Percentiles rank a stretch among this genome's conserved stretches.
Conservation (phyloP, 257 asterid species). For the Solanum ahanhuiri region DNA sequence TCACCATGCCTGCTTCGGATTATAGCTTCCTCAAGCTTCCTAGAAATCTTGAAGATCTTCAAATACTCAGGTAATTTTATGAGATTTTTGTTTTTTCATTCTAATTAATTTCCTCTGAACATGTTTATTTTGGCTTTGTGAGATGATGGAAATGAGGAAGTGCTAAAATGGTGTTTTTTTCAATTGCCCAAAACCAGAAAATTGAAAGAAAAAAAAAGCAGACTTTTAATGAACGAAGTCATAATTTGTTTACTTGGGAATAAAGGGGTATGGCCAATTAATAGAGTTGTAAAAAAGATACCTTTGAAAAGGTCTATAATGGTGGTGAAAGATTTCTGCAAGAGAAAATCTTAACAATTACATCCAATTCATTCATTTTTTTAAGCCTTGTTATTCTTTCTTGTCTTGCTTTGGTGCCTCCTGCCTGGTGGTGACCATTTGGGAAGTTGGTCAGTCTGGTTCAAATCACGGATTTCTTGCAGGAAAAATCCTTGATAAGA, state of each 20-base stretch:
- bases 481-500: background rate
- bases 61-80: slow-evolving; percentile 56
- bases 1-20: slow-evolving; percentile 89
- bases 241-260: background rate
- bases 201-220: background rate
- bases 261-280: background rate
- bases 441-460: background rate
- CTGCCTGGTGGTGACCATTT: background rate
- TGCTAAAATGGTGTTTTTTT: background rate
- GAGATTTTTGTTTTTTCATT: background rate
- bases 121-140: background rate
- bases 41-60: slow-evolving; percentile 75
- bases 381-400: background rate
- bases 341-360: background rate
- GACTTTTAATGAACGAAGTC: background rate
- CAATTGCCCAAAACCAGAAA: background rate
- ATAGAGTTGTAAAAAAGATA: background rate
- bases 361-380: background rate
- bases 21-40: slow-evolving; percentile 93
- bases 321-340: background rate
- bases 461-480: background rate
- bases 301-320: background rate
- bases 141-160: background rate
- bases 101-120: background rate
- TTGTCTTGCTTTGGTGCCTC: background rate